Conservation (phyloP, 2,329 filamentous ascomycete genomes). For the Penicillium palitans region DNA sequence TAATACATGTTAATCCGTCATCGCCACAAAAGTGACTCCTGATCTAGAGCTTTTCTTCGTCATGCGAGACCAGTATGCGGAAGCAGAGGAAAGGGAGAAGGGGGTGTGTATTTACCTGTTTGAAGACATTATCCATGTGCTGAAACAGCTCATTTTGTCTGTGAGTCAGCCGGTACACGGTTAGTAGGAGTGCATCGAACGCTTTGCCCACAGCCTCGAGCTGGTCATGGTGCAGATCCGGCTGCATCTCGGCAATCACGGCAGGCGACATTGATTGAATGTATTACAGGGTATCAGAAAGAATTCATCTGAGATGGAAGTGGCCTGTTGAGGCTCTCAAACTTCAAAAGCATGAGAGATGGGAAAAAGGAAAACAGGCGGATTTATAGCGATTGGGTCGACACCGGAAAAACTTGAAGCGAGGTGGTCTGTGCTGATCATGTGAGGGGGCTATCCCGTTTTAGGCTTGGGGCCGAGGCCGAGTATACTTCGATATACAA, state of each 20-base stretch:
- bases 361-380: constrained; percentile 16
- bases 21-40: constrained; percentile 62
- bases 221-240: constrained; percentile 32
- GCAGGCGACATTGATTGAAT: constrained; percentile 32
- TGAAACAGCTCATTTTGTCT: constrained; percentile 42
- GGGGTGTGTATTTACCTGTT: constrained; percentile 39
- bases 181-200: constrained; percentile 46
- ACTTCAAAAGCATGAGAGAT: constrained; percentile 20
- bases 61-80: constrained; percentile 40
- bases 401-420: constrained; percentile 34
- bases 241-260: constrained; percentile 31
- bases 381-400: constrained; percentile 22
- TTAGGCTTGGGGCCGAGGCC: not conserved
- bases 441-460: constrained; percentile 22
- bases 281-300: constrained; percentile 26
- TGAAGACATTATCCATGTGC: constrained; percentile 40
- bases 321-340: constrained; percentile 31
- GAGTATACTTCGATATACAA: not conserved
- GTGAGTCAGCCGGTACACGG: constrained; percentile 40
- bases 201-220: constrained; percentile 41
- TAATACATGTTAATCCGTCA: constrained; percentile 65
- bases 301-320: constrained; percentile 21
- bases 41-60: constrained; percentile 76
- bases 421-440: constrained; percentile 37
- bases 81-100: constrained; percentile 1